These are phyloP conservation scores for Fusarium domesticum DNA, from an alignment of 2,329 filamentous ascomycete species.

Conservation along the genomic window DNA sequence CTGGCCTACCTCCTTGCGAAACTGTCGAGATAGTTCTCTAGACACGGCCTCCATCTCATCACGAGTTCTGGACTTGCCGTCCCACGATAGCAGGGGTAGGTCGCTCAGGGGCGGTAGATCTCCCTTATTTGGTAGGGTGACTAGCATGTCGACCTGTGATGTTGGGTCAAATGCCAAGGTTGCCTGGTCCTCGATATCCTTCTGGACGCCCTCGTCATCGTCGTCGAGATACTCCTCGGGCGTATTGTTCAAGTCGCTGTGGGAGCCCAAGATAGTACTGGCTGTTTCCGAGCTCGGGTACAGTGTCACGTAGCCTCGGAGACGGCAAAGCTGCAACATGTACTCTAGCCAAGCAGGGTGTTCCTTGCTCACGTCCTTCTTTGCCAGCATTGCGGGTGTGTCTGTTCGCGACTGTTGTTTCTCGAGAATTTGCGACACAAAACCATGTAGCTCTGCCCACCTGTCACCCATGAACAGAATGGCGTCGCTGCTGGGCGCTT, in stretches of 20 bases:
- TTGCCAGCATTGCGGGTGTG: conserved; percentile 40
- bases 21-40: conserved; percentile 52
- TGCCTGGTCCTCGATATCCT: conserved; percentile 30
- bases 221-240: conserved; percentile 64
- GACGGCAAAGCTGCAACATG: conserved; percentile 70
- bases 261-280: conserved; percentile 64
- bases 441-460: conserved; percentile 83
- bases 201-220: conserved; percentile 24
- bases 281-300: conserved; percentile 65
- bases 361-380: conserved; percentile 62
- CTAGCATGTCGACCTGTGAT: conserved; percentile 45
- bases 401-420: conserved; percentile 36
- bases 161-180: conserved; percentile 39
- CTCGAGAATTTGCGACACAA: conserved; percentile 64
- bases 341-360: conserved; percentile 78
- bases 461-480: conserved; percentile 78
- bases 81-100: conserved; percentile 62
- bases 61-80: conserved; percentile 49
- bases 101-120: conserved; percentile 43
- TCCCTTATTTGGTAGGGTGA: conserved; percentile 45
- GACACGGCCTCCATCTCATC: conserved; percentile 44
- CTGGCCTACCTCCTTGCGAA: conserved; percentile 64
- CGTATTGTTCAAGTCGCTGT: conserved; percentile 68
- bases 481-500: conserved; percentile 79
- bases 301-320: conserved; percentile 72